Base-by-base conservation (phyloP, 768 basidiomycete genomes). In the Macrocybe gigantea region DNA sequence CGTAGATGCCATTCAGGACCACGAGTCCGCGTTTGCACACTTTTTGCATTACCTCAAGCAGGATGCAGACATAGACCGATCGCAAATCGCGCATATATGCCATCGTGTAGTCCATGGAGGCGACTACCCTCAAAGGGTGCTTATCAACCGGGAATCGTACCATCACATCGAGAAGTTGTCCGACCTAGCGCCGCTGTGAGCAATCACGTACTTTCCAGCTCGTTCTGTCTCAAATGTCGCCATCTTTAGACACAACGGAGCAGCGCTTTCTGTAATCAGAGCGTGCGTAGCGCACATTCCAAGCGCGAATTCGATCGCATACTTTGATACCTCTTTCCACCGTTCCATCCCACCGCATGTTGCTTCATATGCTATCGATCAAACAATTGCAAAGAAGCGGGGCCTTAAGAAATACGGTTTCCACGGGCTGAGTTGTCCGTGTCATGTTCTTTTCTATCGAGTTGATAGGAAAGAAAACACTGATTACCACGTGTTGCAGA, bases 61-160 rank as follows among this genome's bases (percentile, higher is more conserved):
- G 5, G 69, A 74, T 14, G 64, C 66, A 1, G 64, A 65, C 38
- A 68, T 82, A 38, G 70, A 79, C 47, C 54, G 56, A 4, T 56
- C 58, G 13, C 54, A 69, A 5, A 77, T 90, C 51, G 62, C 58
- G 5, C 68, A 79, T 49, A 69, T 86, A n/a, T 83, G 84, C 53
- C 86, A 88, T 59, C 78, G 83, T 34, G 84, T 93, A 38, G 93
- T 96, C 1, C 93, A 95, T 55, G 93, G 93, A 3, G 93, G 92
- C 2, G 78, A 82, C 39, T 88, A 85, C 55, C 68, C 68, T n/a
- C 72, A 79, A 30, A 86, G 90, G 0, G 79, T 91, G 13, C 48
- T 79, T 34, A 80, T 96, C 49, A 79, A 74, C 36, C 69, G 82
- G 34, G 72, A 83, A 45, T 79, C 87, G 33, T 83, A 80, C 58